Evolutionary conservation across 345 rosid genomes (phyloP).

Genomic region (Nephelium lappaceum): DNA sequence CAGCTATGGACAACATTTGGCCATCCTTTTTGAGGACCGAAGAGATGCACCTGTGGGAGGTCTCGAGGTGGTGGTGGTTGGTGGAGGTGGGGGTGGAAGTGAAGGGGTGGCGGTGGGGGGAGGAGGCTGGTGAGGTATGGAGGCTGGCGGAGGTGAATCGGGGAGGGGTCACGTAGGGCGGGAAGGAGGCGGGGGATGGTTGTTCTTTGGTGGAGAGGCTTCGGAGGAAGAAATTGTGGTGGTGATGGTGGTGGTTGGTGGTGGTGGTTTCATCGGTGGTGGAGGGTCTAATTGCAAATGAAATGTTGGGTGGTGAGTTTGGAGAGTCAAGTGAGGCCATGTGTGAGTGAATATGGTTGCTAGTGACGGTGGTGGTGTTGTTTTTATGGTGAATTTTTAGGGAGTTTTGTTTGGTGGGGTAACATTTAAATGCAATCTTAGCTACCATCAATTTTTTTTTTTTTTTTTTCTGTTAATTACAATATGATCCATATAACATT

Average conservation of each 20-base stretch:
- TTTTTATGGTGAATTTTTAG: neutral
- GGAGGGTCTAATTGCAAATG: constrained; percentile 38
- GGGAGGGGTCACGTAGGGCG: constrained; percentile 27
- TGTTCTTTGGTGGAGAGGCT: constrained; percentile 46
- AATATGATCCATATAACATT: too few species aligned
- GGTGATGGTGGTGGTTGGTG: neutral
- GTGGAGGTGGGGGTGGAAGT: constrained; percentile 11
- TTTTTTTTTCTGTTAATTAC: too few species aligned
- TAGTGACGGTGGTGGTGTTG: neutral
- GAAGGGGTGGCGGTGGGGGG: constrained; percentile 24
- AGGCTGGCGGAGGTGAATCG: constrained; percentile 31
- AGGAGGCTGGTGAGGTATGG: constrained; percentile 30
- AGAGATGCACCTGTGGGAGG: constrained; percentile 42
- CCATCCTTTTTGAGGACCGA: constrained; percentile 54
- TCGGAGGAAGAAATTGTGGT: constrained; percentile 18
- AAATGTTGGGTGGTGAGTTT: constrained; percentile 43
- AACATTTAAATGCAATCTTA: neutral
- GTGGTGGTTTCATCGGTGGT: constrained; percentile 13
- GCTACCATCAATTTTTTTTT: too few species aligned
- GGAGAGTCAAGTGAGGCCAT: constrained; percentile 40
- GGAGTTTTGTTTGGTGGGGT: neutral
- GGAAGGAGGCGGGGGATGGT: constrained; percentile 30
- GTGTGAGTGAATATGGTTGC: neutral
- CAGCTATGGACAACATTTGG: constrained; percentile 47
- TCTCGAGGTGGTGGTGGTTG: constrained; percentile 9